Conservation (phyloP, 2,329 filamentous ascomycete species). For the Leptographium wingfieldii region DNA sequence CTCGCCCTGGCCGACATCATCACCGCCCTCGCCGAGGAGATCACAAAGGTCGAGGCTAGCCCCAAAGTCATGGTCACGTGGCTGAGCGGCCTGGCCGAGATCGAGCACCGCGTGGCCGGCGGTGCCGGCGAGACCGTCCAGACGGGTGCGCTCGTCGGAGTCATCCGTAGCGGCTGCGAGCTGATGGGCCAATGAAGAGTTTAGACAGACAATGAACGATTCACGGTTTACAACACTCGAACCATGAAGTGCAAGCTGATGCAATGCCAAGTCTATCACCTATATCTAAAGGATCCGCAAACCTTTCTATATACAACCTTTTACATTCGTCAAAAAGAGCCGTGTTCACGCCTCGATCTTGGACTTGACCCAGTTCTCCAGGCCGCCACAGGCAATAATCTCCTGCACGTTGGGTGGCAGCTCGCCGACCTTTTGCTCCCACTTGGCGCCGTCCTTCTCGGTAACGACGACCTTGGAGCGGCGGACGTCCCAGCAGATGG, state of each 20-base stretch:
- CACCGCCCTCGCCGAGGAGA: constrained; percentile 70
- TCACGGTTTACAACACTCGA: too few species aligned
- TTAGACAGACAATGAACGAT: too few species aligned
- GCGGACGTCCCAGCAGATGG: constrained; percentile 65
- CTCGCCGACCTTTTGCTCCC: constrained; percentile 61
- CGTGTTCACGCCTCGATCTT: constrained; percentile 32
- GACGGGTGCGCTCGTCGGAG: constrained; percentile 84
- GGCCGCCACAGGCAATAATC: constrained; percentile 63
- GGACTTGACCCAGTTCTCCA: constrained; percentile 73
- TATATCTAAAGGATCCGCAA: too few species aligned
- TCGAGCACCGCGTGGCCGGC: constrained; percentile 81
- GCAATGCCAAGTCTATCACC: too few species aligned
- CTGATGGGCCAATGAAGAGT: constrained; percentile 29
- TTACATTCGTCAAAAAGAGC: too few species aligned
- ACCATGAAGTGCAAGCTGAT: too few species aligned
- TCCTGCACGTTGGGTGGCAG: constrained; percentile 58
- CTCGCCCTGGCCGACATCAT: constrained; percentile 90
- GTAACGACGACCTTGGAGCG: constrained; percentile 57
- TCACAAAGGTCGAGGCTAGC: constrained; percentile 71
- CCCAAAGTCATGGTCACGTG: constrained; percentile 80
- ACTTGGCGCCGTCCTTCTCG: constrained; percentile 53
- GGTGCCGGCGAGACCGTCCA: constrained; percentile 81
- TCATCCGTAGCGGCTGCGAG: constrained; percentile 77
- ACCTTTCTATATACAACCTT: too few species aligned
- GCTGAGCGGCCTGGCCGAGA: constrained; percentile 81